Conservation (phyloP, 1,139 yeast species). For the Hanseniaspora gamundiae region DNA sequence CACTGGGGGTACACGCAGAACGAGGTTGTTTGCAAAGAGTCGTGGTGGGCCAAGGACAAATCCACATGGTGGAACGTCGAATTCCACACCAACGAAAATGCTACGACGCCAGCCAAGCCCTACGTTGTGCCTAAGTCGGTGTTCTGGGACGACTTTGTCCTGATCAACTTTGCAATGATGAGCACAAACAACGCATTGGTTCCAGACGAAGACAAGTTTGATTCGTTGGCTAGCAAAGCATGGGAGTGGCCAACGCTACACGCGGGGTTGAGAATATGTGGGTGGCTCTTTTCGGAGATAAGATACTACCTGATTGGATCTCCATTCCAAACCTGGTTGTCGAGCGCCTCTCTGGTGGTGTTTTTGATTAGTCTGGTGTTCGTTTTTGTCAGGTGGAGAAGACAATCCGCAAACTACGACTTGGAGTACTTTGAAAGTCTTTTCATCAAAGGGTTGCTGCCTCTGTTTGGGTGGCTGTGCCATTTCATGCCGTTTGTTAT, state of each 20-base stretch:
- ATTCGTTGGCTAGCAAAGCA: slow-evolving; percentile 53
- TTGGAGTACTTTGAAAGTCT: slow-evolving; percentile 23
- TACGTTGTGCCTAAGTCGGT: slow-evolving; percentile 54
- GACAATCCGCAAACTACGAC: slow-evolving; percentile 32
- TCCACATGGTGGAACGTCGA: slow-evolving; percentile 78
- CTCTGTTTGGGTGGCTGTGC: slow-evolving; percentile 59
- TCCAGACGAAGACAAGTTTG: slow-evolving; percentile 61
- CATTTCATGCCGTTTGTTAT: slow-evolving; percentile 62
- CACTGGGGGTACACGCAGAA: slow-evolving; percentile 78
- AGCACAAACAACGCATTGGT: slow-evolving; percentile 65
- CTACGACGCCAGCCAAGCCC: slow-evolving; percentile 28
- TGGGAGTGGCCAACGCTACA: slow-evolving; percentile 73
- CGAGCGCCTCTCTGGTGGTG: slow-evolving; percentile 28
- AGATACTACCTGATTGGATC: slow-evolving; percentile 57
- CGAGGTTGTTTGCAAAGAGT: slow-evolving; percentile 56
- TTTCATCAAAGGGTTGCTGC: slow-evolving; percentile 45
- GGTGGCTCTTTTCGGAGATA: slow-evolving; percentile 39
- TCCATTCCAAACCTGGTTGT: slow-evolving; percentile 54
- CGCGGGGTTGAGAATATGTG: slow-evolving; percentile 57
- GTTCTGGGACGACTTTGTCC: slow-evolving; percentile 60
- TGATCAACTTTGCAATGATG: slow-evolving; percentile 66
- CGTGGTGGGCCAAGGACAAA: slow-evolving; percentile 41
- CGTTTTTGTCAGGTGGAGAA: slow-evolving; percentile 46
- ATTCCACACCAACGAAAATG: slow-evolving; percentile 40
- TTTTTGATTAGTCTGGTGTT: slow-evolving; percentile 28